phyloP scores from a whole-genome alignment of 148 eudicot species.

The Cornus suecica region DNA sequence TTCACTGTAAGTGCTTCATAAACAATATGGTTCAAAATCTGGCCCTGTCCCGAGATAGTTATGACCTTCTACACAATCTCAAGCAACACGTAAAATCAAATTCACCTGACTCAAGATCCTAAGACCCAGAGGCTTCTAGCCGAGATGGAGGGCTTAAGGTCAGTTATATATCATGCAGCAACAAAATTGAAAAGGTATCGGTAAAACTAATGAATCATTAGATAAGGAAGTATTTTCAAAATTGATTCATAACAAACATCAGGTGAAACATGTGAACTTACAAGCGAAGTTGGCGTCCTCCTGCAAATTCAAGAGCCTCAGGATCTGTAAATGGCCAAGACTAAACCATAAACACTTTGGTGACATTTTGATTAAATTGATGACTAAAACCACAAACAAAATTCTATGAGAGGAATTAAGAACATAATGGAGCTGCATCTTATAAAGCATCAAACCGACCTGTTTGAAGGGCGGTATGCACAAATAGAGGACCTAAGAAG shows the following conservation, averaged over 20 bases:
- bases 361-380: not conserved
- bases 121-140: not conserved
- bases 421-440: not conserved
- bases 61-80: not conserved
- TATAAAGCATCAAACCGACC: conserved; percentile 34
- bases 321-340: conserved; percentile 44
- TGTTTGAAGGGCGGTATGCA: conserved; percentile 99
- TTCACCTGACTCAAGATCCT: not conserved
- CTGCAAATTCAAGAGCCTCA: conserved; percentile 69
- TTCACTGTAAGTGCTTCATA: not conserved
- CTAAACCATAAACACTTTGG: not conserved
- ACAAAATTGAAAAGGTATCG: not conserved
- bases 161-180: not conserved
- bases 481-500: conserved; percentile 95
- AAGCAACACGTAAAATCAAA: not conserved
- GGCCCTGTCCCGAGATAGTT: not conserved
- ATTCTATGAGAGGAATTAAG: not conserved
- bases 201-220: not conserved
- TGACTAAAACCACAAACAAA: not conserved
- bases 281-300: conserved; percentile 93
- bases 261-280: conserved; percentile 39
- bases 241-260: not conserved
- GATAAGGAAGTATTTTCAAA: not conserved
- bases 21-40: not conserved
- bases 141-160: not conserved